Evolutionary conservation across 1,284 basidiomycete genomes (phyloP), one percentile per base, ranked within the genome.

Genomic region (Kwoniella shivajii): DNA sequence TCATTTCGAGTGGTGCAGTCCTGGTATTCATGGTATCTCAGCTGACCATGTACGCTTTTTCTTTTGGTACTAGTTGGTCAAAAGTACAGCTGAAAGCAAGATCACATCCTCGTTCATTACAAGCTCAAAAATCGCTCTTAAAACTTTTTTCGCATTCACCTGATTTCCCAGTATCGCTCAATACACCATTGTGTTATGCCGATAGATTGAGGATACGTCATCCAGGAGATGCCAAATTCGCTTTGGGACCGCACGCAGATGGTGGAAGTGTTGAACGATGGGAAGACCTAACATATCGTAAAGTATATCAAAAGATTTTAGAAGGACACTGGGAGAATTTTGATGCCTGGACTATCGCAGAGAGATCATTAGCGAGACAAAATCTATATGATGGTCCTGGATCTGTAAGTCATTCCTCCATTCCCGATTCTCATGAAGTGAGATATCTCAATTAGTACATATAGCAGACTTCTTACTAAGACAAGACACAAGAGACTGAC

Each of bases 251-350:
- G 4, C 89, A 92, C 66, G 81, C 88, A 45, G 89, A 92, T 67
- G 86, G 86, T 0, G 89, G 88, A 0, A 82, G 84, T 4, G 78
- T 90, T 27, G 88, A 92, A 74, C 77, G 87, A 0, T 91, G 89
- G 89, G 88, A 91, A 72, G 89, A 90, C 70, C 74, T 79, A 0
- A 76, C 71, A 1, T 88, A 85, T 68, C 78, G 86, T n/a, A 68
- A 64, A 1, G 85, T 84, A 22, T 90, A 85, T 73, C 42, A 63
- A 3, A 67, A 77, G 13, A 86, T 90, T 47, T 70, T 90, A 2
- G 57, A 75, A 14, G 88, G 88, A 9, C 69, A 68, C 0, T 89
- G 87, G 86, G 77, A 78, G 50, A 71, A 78, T 41, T 82, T 68
- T 50, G 66, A 77, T 54, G 63, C 75, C 2, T 77, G 68, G 64